A percentile compares a stretch with the other conserved stretches of the same genome.
Evolutionary conservation across 2,329 filamentous ascomycete species (phyloP).

Genomic region (Alternaria arborescens): DNA sequence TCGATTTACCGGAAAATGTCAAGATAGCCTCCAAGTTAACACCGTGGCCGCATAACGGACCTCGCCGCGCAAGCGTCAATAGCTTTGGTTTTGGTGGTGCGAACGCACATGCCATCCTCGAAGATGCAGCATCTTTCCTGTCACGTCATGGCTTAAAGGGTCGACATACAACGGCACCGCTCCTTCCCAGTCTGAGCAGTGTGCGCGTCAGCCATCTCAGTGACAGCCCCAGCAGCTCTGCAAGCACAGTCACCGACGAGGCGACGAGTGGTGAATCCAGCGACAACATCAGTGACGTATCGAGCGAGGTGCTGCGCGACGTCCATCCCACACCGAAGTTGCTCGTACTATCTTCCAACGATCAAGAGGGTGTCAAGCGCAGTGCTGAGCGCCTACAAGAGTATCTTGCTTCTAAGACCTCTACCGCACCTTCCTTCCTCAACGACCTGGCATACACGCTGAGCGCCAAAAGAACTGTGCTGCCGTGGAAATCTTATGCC

Average conservation of each 20-base stretch:
- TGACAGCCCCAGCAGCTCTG: constrained; percentile 7
- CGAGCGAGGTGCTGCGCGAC: constrained; percentile 12
- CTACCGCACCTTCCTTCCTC: constrained; percentile 2
- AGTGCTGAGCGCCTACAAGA: constrained; percentile 10
- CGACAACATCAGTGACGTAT: constrained; percentile 9
- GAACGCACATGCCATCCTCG: constrained; percentile 41
- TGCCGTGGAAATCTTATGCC: constrained; percentile 15
- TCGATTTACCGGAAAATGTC: constrained; percentile 7
- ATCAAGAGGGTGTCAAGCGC: constrained; percentile 14
- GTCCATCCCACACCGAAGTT: constrained; percentile 1
- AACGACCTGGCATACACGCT: constrained; percentile 11
- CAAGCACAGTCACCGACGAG: constrained; percentile 6
- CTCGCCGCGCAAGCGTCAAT: constrained; percentile 55
- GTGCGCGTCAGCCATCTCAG: background rate
- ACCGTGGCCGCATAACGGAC: constrained; percentile 33
- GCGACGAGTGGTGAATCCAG: constrained; percentile 3
- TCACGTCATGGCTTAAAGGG: constrained; percentile 6
- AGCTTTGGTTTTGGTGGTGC: constrained; percentile 58
- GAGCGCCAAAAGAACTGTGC: constrained; percentile 4
- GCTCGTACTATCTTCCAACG: constrained; percentile 12
- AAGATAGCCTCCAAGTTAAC: constrained; percentile 11
- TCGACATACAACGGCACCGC: constrained; percentile 26
- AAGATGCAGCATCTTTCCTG: constrained; percentile 13
- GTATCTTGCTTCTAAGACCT: constrained; percentile 8
- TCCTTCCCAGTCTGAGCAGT: constrained; percentile 17